Evolutionary conservation across 495 filamentous ascomycete genomes (phyloP).

Genomic region (Xylaria palmicola): DNA sequence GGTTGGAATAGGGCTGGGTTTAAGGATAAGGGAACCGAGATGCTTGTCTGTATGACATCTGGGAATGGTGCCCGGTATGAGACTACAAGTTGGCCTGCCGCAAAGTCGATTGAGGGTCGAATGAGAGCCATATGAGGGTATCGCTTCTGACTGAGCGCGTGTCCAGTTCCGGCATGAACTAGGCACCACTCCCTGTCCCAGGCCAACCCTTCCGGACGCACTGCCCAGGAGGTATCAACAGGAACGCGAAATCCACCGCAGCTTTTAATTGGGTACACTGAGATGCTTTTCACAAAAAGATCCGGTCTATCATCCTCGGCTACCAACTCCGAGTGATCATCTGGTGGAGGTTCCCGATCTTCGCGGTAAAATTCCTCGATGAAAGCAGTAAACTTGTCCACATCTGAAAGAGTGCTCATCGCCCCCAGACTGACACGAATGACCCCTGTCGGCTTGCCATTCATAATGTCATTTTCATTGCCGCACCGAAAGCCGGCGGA

Average conservation of each 20-base stretch:
- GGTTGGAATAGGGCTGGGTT: conserved; percentile 53
- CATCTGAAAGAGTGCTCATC: conserved; percentile 79
- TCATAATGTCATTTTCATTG: conserved; percentile 74
- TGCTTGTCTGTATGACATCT: conserved; percentile 31
- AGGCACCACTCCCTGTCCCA: conserved; percentile 97
- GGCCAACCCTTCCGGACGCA: conserved; percentile 72
- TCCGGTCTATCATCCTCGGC: conserved; percentile 13
- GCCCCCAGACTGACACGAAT: conserved; percentile 81
- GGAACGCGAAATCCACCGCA: conserved; percentile 79
- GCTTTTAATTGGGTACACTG: conserved; percentile 83
- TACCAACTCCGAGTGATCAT: neutral
- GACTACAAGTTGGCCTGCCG: conserved; percentile 44
- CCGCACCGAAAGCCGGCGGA: conserved; percentile 77
- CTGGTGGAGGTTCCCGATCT: conserved; percentile 22
- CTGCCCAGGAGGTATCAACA: conserved; percentile 63
- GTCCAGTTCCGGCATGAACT: conserved; percentile 76
- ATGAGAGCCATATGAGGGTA: conserved; percentile 83
- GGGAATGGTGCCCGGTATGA: conserved; percentile 40
- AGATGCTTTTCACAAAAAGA: conserved; percentile 58
- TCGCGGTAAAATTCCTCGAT: conserved; percentile 77
- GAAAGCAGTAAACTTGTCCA: conserved; percentile 67
- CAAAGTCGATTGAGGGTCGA: conserved; percentile 66
- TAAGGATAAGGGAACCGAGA: conserved; percentile 63
- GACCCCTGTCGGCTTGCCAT: conserved; percentile 84
- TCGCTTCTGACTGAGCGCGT: conserved; percentile 76